These are phyloP conservation scores for Helianthus tuberosus DNA, from an alignment of 129 eudicot species.

Conservation along the genomic window DNA sequence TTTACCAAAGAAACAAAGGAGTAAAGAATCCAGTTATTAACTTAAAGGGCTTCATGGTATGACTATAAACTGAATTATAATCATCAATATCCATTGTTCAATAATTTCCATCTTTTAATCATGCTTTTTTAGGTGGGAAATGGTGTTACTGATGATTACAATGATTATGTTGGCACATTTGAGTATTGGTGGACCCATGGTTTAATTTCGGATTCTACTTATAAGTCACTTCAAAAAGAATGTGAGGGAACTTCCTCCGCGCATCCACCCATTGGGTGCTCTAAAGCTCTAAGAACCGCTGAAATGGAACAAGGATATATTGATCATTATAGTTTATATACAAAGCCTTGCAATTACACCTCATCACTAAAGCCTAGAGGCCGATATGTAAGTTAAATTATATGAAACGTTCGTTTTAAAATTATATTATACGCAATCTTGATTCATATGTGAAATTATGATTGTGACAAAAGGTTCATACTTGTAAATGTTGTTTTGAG, in stretches of 20 bases:
- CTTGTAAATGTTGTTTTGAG: neutral
- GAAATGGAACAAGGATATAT: conserved; percentile 74
- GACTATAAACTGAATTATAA: conserved; percentile 1
- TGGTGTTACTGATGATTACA: conserved; percentile 93
- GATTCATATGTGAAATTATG: neutral
- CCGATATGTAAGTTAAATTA: conserved; percentile 66
- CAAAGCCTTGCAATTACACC: conserved; percentile 65
- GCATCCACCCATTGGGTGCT: conserved; percentile 73
- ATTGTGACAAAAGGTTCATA: neutral
- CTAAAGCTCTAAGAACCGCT: conserved; percentile 56
- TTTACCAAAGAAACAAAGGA: conserved; percentile 78
- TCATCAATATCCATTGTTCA: conserved; percentile 2
- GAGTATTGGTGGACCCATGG: conserved; percentile 99
- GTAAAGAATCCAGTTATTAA: conserved; percentile 71
- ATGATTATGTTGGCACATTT: conserved; percentile 90
- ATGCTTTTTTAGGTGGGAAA: conserved; percentile 74
- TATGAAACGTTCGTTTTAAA: conserved; percentile 5
- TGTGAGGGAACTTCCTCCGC: conserved; percentile 66
- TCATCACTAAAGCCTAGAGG: conserved; percentile 65
- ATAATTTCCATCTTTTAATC: conserved; percentile 9
- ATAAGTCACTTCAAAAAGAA: conserved; percentile 52
- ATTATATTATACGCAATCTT: neutral
- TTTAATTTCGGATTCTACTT: conserved; percentile 92
- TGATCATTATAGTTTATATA: conserved; percentile 88
- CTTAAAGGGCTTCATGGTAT: conserved; percentile 98